Base-by-base conservation (phyloP, 2,329 filamentous ascomycete genomes). In the Hypoxylon sp. region DNA sequence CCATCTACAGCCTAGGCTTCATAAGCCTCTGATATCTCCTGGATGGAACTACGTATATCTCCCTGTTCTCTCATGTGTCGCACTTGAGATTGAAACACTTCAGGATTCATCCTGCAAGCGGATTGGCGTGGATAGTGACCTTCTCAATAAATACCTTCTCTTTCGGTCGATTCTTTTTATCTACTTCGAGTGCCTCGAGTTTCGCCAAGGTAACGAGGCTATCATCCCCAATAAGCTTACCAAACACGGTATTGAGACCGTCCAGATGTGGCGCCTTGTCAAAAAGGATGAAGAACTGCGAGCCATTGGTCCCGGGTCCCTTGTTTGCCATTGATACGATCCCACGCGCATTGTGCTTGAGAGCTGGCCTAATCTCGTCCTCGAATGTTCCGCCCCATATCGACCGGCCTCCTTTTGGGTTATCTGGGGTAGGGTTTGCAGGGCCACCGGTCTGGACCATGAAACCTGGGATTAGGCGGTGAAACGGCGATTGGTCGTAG, bases 231-330 rank as follows among this genome's bases (percentile, higher is more conserved):
- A 91, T 84, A 35, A 95, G 84, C 78, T 91, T 90, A 10, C 92
- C 93, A 80, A 97, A 95, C 1, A 95, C 90, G 0, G 93, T 94
- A 77, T 96, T 96, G 77, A 93, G 87, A 3, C 92, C 93, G 78
- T 96, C 93, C 46, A 97, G 83, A 81, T 96, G 93, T 39, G 92
- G 88, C 27, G 93, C 92, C 72, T 92, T 89, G 66, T 91, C 91
- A 73, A 94, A 91, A 1, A 90, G 89, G 67, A 96, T 84, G 79
- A 94, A 97, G 81, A 96, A 97, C 78, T 97, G 93, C 53, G 88
- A 91, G 15, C 90, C 91, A 76, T 94, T 94, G 46, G 91, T 92
- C 24, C 85, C 86, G 1, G 90, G 89, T 0, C 92, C 91, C 75
- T 91, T 92, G 80, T 94, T 94, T 15, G 92, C 92, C 92, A 94